Conservation (phyloP, 1,284 basidiomycete species). For the Leccinum pachyderme region DNA sequence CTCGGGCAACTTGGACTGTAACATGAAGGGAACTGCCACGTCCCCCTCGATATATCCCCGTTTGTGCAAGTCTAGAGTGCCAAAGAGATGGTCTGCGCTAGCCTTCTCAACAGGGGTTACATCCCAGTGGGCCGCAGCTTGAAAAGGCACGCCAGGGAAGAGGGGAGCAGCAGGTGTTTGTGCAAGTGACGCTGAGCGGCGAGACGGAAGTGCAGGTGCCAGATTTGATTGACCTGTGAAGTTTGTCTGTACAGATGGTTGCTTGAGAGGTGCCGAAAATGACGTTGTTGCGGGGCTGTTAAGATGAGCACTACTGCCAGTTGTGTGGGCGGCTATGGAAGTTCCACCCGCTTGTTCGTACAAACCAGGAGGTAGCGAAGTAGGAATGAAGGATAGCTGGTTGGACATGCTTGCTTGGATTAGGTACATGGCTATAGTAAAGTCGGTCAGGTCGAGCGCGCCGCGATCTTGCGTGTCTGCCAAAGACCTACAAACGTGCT, state of each 20-base stretch:
- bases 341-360: conserved; percentile 80
- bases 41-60: conserved; percentile 90
- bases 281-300: conserved; percentile 43
- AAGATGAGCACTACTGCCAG: conserved; percentile 58
- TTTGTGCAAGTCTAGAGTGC: conserved; percentile 74
- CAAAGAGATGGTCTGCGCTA: conserved; percentile 80
- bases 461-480: conserved; percentile 95
- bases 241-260: conserved; percentile 50
- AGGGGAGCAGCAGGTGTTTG: conserved; percentile 21
- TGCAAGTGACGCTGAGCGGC: conserved; percentile 14
- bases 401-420: conserved; percentile 91
- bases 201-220: conserved; percentile 23
- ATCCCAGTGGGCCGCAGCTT: conserved; percentile 61
- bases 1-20: conserved; percentile 87
- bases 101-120: conserved; percentile 83
- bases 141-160: conserved; percentile 32
- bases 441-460: conserved; percentile 87
- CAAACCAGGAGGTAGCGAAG: conserved; percentile 80
- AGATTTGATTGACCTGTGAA: conserved; percentile 53
- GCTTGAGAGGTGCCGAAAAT: conserved; percentile 37
- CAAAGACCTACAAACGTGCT: conserved; percentile 63
- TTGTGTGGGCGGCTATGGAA: conserved; percentile 53
- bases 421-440: conserved; percentile 95
- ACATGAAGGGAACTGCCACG: conserved; percentile 94
- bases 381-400: conserved; percentile 73